A percentile compares a stretch with the other conserved stretches of the same genome.
Evolutionary conservation across 768 basidiomycete genomes (phyloP).

Genomic region (Termitomyces sp.): DNA sequence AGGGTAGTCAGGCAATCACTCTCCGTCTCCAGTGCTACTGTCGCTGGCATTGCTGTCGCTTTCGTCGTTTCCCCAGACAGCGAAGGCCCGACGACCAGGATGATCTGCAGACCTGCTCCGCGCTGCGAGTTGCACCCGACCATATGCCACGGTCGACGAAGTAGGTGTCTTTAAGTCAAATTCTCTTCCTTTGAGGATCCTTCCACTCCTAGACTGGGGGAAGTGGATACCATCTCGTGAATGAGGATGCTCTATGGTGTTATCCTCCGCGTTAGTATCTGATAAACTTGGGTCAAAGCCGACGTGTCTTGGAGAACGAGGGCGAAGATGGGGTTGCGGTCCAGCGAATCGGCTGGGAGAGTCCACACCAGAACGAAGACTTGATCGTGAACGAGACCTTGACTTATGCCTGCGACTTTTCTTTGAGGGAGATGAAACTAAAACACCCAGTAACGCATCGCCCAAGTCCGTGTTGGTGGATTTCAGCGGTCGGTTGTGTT

Average conservation of each 20-base stretch:
- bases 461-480: slow-evolving; percentile 20
- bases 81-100: slow-evolving; percentile 55
- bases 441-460: slow-evolving; percentile 19
- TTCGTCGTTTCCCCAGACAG: slow-evolving; percentile 86
- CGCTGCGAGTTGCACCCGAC: slow-evolving; percentile 25
- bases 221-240: slow-evolving; percentile 26
- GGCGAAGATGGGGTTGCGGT: slow-evolving; percentile 43
- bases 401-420: slow-evolving; percentile 26
- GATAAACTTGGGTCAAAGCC: slow-evolving; percentile 33
- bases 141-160: slow-evolving; percentile 24
- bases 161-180: slow-evolving; percentile 60
- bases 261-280: slow-evolving; percentile 6
- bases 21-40: slow-evolving; percentile 32
- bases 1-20: background rate
- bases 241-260: slow-evolving; percentile 28
- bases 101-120: slow-evolving; percentile 33
- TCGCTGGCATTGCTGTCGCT: slow-evolving; percentile 83
- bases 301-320: slow-evolving; percentile 43
- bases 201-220: slow-evolving; percentile 30
- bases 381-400: slow-evolving; percentile 36
- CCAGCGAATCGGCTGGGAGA: slow-evolving; percentile 57
- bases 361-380: slow-evolving; percentile 52
- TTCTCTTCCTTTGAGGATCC: slow-evolving; percentile 52
- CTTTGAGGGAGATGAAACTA: slow-evolving; percentile 25
- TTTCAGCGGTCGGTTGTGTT: slow-evolving; percentile 17